Percentiles rank a stretch among this genome's conserved stretches.
Conservation (phyloP, 2,329 filamentous ascomycete species). For the Talaromyces sp. region DNA sequence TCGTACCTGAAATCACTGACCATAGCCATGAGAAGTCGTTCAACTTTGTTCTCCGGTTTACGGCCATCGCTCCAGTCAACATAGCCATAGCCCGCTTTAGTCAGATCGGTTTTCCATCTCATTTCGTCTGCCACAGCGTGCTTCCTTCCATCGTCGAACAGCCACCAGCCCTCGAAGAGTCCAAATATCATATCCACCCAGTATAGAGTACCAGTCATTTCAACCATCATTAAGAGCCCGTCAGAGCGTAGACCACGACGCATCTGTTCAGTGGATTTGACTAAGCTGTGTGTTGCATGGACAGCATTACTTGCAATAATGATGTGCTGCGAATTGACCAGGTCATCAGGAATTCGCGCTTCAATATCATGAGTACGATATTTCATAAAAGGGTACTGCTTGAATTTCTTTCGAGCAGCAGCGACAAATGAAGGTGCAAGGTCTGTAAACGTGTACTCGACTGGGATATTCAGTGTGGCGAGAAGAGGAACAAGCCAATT, state of each 20-base stretch:
- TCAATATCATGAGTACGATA: slow-evolving; percentile 34
- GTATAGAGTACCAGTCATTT: slow-evolving; percentile 20
- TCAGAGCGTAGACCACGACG: not conserved
- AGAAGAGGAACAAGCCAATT: not conserved
- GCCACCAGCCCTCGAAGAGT: slow-evolving; percentile 41
- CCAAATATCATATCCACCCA: slow-evolving; percentile 38
- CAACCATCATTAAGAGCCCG: not conserved
- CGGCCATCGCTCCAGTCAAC: slow-evolving; percentile 25
- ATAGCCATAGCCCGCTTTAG: slow-evolving; percentile 22
- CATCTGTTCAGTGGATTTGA: not conserved
- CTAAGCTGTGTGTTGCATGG: not conserved
- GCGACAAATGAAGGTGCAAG: slow-evolving; percentile 36
- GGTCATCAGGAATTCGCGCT: slow-evolving; percentile 21
- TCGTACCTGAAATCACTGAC: slow-evolving; percentile 12
- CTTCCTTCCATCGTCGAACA: slow-evolving; percentile 32
- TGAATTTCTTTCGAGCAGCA: slow-evolving; percentile 30
- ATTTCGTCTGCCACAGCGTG: slow-evolving; percentile 21
- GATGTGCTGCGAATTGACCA: slow-evolving; percentile 2
- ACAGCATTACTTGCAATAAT: not conserved
- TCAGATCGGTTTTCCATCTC: slow-evolving; percentile 22
- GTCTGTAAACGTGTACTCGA: slow-evolving; percentile 43
- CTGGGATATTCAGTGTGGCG: slow-evolving; percentile 23
- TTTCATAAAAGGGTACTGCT: slow-evolving; percentile 28
- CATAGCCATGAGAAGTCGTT: slow-evolving; percentile 20
- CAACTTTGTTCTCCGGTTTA: slow-evolving; percentile 10